These are phyloP conservation scores for Beta lomatogona DNA, from an alignment of 179 eudicot genomes.

Conservation along the genomic window DNA sequence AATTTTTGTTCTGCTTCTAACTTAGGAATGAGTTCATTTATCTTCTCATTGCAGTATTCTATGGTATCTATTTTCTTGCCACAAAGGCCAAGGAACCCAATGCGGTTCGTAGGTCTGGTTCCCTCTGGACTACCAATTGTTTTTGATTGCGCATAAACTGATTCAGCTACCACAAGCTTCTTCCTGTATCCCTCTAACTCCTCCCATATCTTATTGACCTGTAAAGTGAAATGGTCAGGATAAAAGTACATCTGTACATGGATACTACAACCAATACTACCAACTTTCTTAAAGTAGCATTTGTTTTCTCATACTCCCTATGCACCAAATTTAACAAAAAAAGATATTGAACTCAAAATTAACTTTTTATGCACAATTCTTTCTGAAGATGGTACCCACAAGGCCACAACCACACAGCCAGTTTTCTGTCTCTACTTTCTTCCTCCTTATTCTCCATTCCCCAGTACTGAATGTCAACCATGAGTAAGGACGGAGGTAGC, in stretches of 20 bases:
- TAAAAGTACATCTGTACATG: neutral
- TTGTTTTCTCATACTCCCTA: neutral
- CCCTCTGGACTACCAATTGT: conserved; percentile 61
- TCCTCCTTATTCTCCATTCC: too few relatives aligned
- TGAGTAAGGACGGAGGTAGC: too few relatives aligned
- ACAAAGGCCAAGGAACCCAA: conserved; percentile 72
- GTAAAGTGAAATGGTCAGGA: conserved; percentile 11
- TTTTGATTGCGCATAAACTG: conserved; percentile 61
- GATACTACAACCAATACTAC: neutral
- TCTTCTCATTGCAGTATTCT: conserved; percentile 70
- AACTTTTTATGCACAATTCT: too few relatives aligned
- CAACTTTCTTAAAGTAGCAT: neutral
- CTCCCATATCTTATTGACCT: conserved; percentile 80
- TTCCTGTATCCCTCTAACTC: conserved; percentile 73
- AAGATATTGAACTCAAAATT: too few relatives aligned
- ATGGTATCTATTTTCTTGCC: conserved; percentile 76
- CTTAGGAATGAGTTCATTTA: conserved; percentile 59
- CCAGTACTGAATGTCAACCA: too few relatives aligned
- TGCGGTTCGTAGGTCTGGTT: conserved; percentile 57
- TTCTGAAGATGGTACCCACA: too few relatives aligned
- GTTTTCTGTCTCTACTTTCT: too few relatives aligned
- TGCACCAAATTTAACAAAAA: too few relatives aligned
- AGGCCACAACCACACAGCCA: too few relatives aligned
- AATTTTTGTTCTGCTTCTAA: conserved; percentile 77
- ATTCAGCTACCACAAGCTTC: conserved; percentile 77